Conservation (phyloP, 1,284 basidiomycete species). For the Coniferiporia sulphurascens region DNA sequence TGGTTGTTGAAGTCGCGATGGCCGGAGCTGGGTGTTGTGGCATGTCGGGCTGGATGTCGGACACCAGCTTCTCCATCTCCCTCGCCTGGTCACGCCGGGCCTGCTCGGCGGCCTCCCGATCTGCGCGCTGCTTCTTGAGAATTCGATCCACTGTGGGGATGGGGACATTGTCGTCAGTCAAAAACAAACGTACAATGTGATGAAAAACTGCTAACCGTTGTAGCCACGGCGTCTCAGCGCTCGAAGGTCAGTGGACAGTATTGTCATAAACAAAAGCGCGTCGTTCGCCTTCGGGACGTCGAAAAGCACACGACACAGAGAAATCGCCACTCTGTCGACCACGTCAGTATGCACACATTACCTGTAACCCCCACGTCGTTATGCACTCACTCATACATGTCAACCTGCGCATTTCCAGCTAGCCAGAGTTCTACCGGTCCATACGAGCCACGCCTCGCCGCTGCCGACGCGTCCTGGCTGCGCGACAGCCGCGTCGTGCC, state of each 20-base stretch:
- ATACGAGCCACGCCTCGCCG: slow-evolving; percentile 51
- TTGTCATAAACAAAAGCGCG: slow-evolving; percentile 85
- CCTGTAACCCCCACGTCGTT: neutral
- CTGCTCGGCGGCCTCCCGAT: slow-evolving; percentile 58
- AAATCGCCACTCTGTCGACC: slow-evolving; percentile 62
- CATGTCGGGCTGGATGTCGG: slow-evolving; percentile 10
- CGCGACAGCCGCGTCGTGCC: slow-evolving; percentile 45
- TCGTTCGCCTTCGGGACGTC: slow-evolving; percentile 76
- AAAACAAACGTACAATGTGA: neutral
- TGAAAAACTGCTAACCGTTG: slow-evolving; percentile 48
- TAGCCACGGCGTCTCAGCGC: slow-evolving; percentile 84
- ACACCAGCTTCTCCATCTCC: slow-evolving; percentile 20
- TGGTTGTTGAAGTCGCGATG: neutral
- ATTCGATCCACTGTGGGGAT: slow-evolving; percentile 76
- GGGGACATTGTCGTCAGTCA: neutral
- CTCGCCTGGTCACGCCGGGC: slow-evolving; percentile 29
- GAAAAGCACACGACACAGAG: slow-evolving; percentile 74
- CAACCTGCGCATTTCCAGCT: slow-evolving; percentile 68
- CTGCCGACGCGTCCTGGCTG: slow-evolving; percentile 71
- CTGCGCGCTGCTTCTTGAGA: slow-evolving; percentile 76
- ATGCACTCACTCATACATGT: slow-evolving; percentile 86
- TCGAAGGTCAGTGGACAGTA: slow-evolving; percentile 85
- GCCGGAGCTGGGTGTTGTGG: slow-evolving; percentile 8
- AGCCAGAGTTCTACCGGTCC: slow-evolving; percentile 76
- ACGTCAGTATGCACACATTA: slow-evolving; percentile 5